Percentiles rank a stretch among this genome's conserved stretches.
Conservation (phyloP, 1,139 yeast species). For the Yamadazyma aaseri region DNA sequence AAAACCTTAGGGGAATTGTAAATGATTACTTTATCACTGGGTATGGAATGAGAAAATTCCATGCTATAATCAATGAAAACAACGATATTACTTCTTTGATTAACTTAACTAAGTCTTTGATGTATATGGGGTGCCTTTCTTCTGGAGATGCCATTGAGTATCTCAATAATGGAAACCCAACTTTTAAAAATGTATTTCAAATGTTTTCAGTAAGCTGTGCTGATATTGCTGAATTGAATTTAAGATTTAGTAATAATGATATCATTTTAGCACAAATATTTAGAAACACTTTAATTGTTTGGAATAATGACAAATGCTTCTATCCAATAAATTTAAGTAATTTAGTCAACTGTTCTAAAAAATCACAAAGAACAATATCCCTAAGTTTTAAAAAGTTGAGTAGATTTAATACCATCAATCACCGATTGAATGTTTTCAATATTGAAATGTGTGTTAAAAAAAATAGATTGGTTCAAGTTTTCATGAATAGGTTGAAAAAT, state of each 20-base stretch:
- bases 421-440: conserved; percentile 8
- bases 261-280: conserved; percentile 17
- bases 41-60: not conserved
- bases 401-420: conserved; percentile 10
- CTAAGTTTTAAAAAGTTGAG: conserved; percentile 11
- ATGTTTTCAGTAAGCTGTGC: conserved; percentile 4
- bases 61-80: conserved; percentile 6
- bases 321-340: conserved; percentile 14
- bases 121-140: not conserved
- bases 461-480: conserved; percentile 9
- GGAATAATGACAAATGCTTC: conserved; percentile 12
- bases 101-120: conserved; percentile 6
- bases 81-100: conserved; percentile 14
- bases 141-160: conserved; percentile 11
- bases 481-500: conserved; percentile 9
- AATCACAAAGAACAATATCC: not conserved
- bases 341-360: conserved; percentile 6
- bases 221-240: conserved; percentile 7
- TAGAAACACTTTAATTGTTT: conserved; percentile 13
- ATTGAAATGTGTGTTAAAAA: conserved; percentile 12
- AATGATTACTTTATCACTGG: no score
- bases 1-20: no score
- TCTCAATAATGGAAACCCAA: conserved; percentile 14
- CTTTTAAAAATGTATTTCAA: conserved; percentile 17
- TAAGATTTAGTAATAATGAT: conserved; percentile 6